phyloP scores from a whole-genome alignment of 2,329 filamentous ascomycete species.

The Lachnellula subtilissima region DNA sequence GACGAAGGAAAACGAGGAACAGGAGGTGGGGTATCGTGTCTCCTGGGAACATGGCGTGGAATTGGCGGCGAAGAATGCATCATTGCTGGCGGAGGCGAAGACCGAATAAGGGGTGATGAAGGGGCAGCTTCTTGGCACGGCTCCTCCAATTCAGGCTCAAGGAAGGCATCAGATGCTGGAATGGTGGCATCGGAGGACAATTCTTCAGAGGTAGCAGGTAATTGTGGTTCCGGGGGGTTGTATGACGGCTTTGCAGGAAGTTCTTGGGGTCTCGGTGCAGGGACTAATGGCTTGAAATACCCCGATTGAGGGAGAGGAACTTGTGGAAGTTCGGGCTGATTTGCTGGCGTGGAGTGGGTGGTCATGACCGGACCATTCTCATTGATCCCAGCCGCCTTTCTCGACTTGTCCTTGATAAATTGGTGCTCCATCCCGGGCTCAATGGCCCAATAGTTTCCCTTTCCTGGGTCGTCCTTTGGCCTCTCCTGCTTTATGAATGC shows the following conservation, averaged over 20 bases:
- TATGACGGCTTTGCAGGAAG: conserved; percentile 21
- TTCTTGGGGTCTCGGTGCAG: conserved; percentile 19
- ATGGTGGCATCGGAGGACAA: conserved; percentile 75
- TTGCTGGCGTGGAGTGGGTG: conserved; percentile 19
- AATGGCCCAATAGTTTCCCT: conserved; percentile 96
- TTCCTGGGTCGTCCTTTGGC: conserved; percentile 94
- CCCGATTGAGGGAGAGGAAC: conserved; percentile 16
- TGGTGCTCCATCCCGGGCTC: conserved; percentile 82
- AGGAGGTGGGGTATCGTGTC: conserved; percentile 73
- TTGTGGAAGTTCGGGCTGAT: background rate
- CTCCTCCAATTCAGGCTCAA: conserved; percentile 45
- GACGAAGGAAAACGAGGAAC: conserved; percentile 55
- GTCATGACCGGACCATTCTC: conserved; percentile 42
- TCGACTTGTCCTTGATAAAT: conserved; percentile 83
- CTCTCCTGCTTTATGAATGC: conserved; percentile 93
- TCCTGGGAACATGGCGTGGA: conserved; percentile 48
- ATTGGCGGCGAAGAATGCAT: conserved; percentile 92
- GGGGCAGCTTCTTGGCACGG: conserved; percentile 36
- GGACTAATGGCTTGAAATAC: conserved; percentile 24
- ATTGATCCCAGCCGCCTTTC: conserved; percentile 51
- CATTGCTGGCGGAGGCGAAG: conserved; percentile 63
- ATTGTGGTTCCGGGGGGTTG: conserved; percentile 17
- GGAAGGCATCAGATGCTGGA: conserved; percentile 60
- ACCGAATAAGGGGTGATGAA: conserved; percentile 47
- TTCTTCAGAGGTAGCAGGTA: conserved; percentile 38